phyloP scores from a whole-genome alignment of 768 basidiomycete genomes.

The Gymnopilus dilepis region DNA sequence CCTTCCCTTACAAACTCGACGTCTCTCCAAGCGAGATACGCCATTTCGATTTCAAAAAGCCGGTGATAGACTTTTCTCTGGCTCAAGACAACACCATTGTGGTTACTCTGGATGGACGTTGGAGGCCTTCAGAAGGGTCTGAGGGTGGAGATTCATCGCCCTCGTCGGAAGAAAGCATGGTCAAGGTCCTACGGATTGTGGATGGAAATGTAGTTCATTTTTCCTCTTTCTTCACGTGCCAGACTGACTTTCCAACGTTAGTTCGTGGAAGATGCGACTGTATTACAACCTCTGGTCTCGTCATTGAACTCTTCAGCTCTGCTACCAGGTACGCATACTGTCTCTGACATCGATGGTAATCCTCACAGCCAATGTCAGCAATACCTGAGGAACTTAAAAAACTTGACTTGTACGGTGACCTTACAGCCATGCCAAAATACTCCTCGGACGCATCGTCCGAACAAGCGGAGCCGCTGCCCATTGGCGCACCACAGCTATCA shows the following conservation, averaged over 20 bases:
- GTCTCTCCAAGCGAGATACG: slow-evolving; percentile 32
- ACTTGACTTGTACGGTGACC: slow-evolving; percentile 64
- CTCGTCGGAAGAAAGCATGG: slow-evolving; percentile 22
- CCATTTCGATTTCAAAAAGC: slow-evolving; percentile 56
- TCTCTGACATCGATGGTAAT: slow-evolving; percentile 1
- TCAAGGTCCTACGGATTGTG: slow-evolving; percentile 38
- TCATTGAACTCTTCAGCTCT: slow-evolving; percentile 52
- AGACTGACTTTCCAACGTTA: slow-evolving; percentile 25
- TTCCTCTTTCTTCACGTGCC: not conserved
- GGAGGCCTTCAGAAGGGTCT: slow-evolving; percentile 29
- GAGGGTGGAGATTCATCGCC: not conserved
- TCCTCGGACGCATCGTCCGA: slow-evolving; percentile 9
- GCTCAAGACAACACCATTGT: slow-evolving; percentile 43
- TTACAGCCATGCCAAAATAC: slow-evolving; percentile 66
- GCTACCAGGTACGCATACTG: slow-evolving; percentile 48
- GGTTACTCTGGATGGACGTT: slow-evolving; percentile 55
- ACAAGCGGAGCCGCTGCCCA: slow-evolving; percentile 20
- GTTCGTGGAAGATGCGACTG: slow-evolving; percentile 39
- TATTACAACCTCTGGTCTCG: slow-evolving; percentile 37
- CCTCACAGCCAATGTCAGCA: slow-evolving; percentile 38
- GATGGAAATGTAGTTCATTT: slow-evolving; percentile 42
- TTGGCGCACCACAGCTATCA: slow-evolving; percentile 31
- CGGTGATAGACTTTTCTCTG: slow-evolving; percentile 64
- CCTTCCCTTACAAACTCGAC: slow-evolving; percentile 35
- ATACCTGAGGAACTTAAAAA: slow-evolving; percentile 50